A percentile compares a stretch with the other conserved stretches of the same genome.
Conservation (phyloP, 164 flowering plant genomes). For the Vitis rotundifolia region DNA sequence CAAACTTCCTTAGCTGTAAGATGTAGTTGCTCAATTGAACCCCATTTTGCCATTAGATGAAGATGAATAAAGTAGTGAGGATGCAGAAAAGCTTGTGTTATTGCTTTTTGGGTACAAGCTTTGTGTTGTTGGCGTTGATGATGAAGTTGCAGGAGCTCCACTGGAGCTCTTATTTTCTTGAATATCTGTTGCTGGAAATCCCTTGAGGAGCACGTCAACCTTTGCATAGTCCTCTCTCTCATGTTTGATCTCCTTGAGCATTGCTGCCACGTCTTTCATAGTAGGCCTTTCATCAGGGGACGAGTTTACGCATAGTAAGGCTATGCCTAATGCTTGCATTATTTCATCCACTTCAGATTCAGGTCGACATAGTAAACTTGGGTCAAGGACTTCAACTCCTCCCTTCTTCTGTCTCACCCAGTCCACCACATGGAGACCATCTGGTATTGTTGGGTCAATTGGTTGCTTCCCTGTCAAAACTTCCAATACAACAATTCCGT, state of each 20-base stretch:
- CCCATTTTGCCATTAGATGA: constrained; percentile 42
- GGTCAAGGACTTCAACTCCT: constrained; percentile 61
- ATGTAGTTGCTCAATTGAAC: constrained; percentile 17
- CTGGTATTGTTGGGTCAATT: constrained; percentile 86
- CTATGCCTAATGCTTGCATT: constrained; percentile 88
- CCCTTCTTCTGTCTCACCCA: constrained; percentile 77
- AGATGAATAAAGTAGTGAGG: constrained; percentile 64
- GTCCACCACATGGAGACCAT: constrained; percentile 82
- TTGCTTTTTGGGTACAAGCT: constrained; percentile 43
- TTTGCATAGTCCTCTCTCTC: constrained; percentile 68
- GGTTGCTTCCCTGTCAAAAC: constrained; percentile 93
- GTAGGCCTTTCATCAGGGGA: constrained; percentile 83
- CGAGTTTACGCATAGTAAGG: constrained; percentile 72
- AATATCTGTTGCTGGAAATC: constrained; percentile 28
- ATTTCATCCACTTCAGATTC: constrained; percentile 76
- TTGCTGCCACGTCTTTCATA: constrained; percentile 94
- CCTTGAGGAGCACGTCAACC: constrained; percentile 59
- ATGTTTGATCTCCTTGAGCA: constrained; percentile 86
- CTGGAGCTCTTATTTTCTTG: constrained; percentile 22
- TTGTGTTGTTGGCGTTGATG: constrained; percentile 23
- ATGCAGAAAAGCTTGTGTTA: constrained; percentile 70
- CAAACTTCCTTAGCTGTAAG: constrained; percentile 6
- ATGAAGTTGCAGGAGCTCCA: constrained; percentile 29
- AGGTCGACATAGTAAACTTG: constrained; percentile 43
- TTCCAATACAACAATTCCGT: constrained; percentile 80